Percentiles rank a stretch among this genome's conserved stretches.
Evolutionary conservation across 352 stramenopile genomes (phyloP).

Genomic region (Phytophthora foliorum): DNA sequence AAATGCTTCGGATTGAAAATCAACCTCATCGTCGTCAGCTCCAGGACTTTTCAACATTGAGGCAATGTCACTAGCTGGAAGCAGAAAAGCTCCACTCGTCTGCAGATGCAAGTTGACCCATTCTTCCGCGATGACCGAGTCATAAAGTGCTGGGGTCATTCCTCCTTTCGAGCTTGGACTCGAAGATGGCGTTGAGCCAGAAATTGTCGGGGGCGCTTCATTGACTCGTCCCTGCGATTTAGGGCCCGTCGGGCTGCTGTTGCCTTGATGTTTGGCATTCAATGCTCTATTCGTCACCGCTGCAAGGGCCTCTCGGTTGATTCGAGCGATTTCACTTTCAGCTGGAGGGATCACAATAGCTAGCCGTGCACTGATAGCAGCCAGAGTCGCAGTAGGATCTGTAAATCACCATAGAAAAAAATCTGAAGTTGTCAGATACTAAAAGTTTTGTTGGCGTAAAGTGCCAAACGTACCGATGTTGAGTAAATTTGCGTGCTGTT

Average conservation of each 20-base stretch:
- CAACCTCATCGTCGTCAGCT: conserved; percentile 41
- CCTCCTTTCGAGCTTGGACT: conserved; percentile 36
- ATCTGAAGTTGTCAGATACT: not conserved
- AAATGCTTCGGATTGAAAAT: conserved; percentile 53
- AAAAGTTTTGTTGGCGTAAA: not conserved
- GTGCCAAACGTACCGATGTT: conserved; percentile 43
- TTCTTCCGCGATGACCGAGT: conserved; percentile 80
- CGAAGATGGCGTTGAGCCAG: conserved; percentile 2
- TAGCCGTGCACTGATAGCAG: conserved; percentile 71
- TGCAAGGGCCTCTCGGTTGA: conserved; percentile 65
- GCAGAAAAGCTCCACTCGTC: conserved; percentile 55
- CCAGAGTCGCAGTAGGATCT: conserved; percentile 57
- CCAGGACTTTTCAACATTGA: conserved; percentile 41
- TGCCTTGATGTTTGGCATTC: conserved; percentile 25
- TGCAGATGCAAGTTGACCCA: conserved; percentile 87
- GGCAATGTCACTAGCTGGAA: conserved; percentile 60
- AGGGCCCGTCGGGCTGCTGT: conserved; percentile 9
- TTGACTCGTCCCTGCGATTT: conserved; percentile 4
- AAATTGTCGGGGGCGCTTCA: not conserved
- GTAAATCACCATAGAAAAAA: not conserved
- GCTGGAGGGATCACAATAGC: conserved; percentile 60
- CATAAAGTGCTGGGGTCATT: conserved; percentile 52
- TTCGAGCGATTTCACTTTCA: conserved; percentile 77
- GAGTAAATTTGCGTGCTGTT: conserved; percentile 46
- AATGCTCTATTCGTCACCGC: conserved; percentile 27